A percentile compares a stretch with the other conserved stretches of the same genome.
phyloP scores from a whole-genome alignment of 768 basidiomycete species.

The Boletus sensibilis region DNA sequence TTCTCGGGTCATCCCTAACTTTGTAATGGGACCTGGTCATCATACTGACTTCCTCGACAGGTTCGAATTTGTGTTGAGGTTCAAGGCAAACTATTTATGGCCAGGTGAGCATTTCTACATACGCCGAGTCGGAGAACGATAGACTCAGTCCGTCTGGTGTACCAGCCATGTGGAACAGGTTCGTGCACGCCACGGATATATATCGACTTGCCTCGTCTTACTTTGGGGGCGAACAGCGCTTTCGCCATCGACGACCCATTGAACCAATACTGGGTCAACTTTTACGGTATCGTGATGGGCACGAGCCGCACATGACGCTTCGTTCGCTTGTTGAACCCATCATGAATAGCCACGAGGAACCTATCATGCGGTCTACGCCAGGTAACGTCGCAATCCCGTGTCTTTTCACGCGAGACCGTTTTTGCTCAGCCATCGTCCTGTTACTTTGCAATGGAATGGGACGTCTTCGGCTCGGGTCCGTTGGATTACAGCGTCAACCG shows the following conservation, averaged over 20 bases:
- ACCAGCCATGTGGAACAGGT: conserved; percentile 22
- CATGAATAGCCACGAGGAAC: conserved; percentile 58
- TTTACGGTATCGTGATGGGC: conserved; percentile 55
- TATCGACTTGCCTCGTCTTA: neutral
- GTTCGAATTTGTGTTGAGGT: neutral
- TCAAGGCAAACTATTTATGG: neutral
- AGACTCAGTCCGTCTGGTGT: neutral
- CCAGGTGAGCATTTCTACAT: conserved; percentile 16
- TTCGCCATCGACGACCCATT: conserved; percentile 54
- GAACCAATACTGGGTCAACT: conserved; percentile 64
- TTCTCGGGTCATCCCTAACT: neutral
- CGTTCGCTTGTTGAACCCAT: neutral
- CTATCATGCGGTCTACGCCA: conserved; percentile 56
- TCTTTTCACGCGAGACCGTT: neutral
- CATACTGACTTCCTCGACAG: neutral
- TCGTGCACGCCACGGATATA: neutral
- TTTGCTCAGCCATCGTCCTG: neutral
- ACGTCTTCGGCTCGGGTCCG: conserved; percentile 26
- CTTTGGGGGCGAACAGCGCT: conserved; percentile 22
- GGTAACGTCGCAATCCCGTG: neutral
- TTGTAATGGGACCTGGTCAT: neutral
- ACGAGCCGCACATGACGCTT: conserved; percentile 39
- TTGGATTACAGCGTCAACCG: neutral
- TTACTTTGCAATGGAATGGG: conserved; percentile 48
- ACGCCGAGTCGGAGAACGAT: neutral